These are phyloP conservation scores for Hanseniaspora meyeri DNA, from an alignment of 805 yeast species.

Conservation along the genomic window DNA sequence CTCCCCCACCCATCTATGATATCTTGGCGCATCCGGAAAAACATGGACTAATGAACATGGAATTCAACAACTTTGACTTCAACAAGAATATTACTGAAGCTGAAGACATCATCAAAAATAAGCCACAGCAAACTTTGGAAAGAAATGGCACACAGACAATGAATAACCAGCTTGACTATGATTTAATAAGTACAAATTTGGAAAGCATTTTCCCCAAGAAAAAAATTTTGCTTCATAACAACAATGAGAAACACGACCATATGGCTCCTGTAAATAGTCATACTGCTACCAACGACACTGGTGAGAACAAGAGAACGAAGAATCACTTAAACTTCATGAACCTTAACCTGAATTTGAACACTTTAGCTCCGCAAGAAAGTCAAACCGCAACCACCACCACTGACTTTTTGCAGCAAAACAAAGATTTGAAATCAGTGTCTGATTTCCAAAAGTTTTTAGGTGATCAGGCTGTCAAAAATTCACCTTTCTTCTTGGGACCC, in stretches of 20 bases:
- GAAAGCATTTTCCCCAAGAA: constrained; percentile 12
- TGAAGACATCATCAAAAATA: constrained; percentile 12
- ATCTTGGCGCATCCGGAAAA: constrained; percentile 9
- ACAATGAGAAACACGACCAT: background rate
- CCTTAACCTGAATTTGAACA: constrained; percentile 2
- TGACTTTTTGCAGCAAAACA: background rate
- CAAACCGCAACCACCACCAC: background rate
- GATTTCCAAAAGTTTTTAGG: constrained; percentile 11
- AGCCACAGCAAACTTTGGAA: background rate
- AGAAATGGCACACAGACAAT: background rate
- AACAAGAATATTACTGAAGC: background rate
- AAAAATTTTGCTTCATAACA: background rate
- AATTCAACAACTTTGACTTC: background rate
- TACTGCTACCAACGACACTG: background rate
- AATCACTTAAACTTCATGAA: constrained; percentile 9
- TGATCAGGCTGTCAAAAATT: constrained; percentile 11
- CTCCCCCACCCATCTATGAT: constrained; percentile 12
- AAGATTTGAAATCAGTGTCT: background rate
- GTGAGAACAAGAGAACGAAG: constrained; percentile 2
- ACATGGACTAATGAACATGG: background rate
- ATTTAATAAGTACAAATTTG: constrained; percentile 3
- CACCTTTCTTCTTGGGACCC: background rate
- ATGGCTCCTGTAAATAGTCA: background rate
- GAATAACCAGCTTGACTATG: constrained; percentile 13
- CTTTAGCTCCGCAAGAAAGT: background rate